phyloP scores from a whole-genome alignment of 2,329 filamentous ascomycete species.

The Cladophialophora psammophila region DNA sequence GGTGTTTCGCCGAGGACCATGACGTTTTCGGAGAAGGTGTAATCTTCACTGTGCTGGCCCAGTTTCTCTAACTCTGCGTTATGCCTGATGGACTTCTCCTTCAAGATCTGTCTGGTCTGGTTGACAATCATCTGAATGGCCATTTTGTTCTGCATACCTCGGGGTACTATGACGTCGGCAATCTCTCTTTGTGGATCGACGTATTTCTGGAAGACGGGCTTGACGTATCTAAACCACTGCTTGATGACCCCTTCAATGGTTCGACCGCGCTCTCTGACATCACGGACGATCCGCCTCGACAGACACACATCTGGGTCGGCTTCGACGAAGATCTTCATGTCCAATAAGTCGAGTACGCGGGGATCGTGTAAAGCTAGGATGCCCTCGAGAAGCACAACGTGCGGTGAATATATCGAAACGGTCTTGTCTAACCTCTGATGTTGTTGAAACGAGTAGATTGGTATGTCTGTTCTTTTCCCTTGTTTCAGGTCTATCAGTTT shows the following conservation, averaged over 20 bases:
- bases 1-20: constrained; percentile 76
- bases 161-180: constrained; percentile 87
- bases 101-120: constrained; percentile 85
- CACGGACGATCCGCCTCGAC: constrained; percentile 82
- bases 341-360: constrained; percentile 82
- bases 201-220: constrained; percentile 93
- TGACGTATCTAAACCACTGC: constrained; percentile 96
- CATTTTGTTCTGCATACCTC: constrained; percentile 92
- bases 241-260: constrained; percentile 97
- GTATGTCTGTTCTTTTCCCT: constrained; percentile 78
- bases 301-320: constrained; percentile 94
- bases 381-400: constrained; percentile 92
- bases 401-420: constrained; percentile 91
- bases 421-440: constrained; percentile 81
- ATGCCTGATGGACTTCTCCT: constrained; percentile 85
- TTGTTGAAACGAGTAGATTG: constrained; percentile 92
- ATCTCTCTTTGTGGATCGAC: constrained; percentile 85
- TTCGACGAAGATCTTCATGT: constrained; percentile 98
- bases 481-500: constrained; percentile 84
- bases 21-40: constrained; percentile 77
- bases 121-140: constrained; percentile 93
- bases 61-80: constrained; percentile 79
- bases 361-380: constrained; percentile 94
- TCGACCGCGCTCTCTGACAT: constrained; percentile 86
- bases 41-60: constrained; percentile 73